Base-by-base conservation (phyloP, 2,329 filamentous ascomycete genomes). In the Zasmidium angulare region DNA sequence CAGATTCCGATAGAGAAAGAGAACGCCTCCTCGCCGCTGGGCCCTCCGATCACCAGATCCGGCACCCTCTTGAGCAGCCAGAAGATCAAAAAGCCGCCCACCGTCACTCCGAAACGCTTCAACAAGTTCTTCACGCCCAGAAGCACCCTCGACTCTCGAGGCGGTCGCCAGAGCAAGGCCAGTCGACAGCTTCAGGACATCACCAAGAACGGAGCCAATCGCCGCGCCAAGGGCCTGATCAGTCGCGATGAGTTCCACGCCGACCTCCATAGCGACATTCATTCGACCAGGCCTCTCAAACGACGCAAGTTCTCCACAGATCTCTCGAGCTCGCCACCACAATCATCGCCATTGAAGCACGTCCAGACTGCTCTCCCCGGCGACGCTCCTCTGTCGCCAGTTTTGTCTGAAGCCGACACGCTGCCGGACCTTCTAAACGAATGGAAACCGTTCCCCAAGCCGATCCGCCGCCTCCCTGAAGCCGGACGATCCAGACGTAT, bases 41-140 rank as follows among this genome's bases (percentile, higher is more conserved):
- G 53, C 49, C 51, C 62, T 26, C 58, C 62, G 58, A 59, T 55
- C 60, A 46, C 31, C n/a, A 20, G 55, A 31, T 43, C 31, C 48
- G 48, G 57, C 46, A 19, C 56, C 10, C 40, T 53, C 40, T 46
- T 52, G 20, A 70, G 63, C 66, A 68, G 70, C 51, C 59, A 63
- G 22, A 81, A 80, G 65, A 74, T 72, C 40, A 79, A 73, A 63
- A 78, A 76, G 60, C 76, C 78, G 29, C 79, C 80, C 4, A 79
- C 79, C 24, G 79, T 82, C 63, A 82, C 80, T 0, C 80, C 80
- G 6, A 80, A 79, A 66, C 75, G 80, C 58, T 81, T 82, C 71
- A 80, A 70, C 50, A 76, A 77, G 61, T 82, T 82, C 71, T 82
- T 82, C 70, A 80, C 78, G 12, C 80, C 79, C 11, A 72, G 78